These are phyloP conservation scores for Wallacemonas sp. DNA, from an alignment of 208 protist species.

Conservation along the genomic window DNA sequence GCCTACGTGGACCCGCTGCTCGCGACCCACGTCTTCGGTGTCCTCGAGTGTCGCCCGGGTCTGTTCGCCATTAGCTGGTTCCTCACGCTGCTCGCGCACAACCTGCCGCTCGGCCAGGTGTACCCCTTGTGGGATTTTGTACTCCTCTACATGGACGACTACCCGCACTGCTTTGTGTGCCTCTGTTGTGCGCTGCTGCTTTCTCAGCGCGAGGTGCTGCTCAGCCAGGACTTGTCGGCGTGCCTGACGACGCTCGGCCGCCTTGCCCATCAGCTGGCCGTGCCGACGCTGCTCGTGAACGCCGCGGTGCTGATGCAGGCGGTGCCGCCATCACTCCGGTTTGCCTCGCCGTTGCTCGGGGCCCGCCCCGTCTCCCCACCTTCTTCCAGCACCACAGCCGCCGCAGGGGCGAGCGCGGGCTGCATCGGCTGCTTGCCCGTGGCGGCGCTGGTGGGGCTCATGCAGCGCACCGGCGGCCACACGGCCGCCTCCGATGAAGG, in stretches of 20 bases:
- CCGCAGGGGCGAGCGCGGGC: not conserved
- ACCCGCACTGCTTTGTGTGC: constrained; percentile 32
- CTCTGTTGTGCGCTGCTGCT: constrained; percentile 47
- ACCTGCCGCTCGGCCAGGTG: constrained; percentile 88
- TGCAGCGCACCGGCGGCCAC: not conserved
- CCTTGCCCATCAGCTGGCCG: constrained; percentile 29
- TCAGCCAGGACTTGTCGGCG: constrained; percentile 50
- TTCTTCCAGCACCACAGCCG: not conserved
- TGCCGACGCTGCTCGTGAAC: constrained; percentile 37
- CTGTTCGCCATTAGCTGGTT: constrained; percentile 97
- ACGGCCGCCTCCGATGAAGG: not conserved
- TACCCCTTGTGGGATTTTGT: constrained; percentile 93
- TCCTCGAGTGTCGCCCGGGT: constrained; percentile 82
- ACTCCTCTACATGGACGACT: constrained; percentile 39
- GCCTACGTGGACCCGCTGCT: constrained; percentile 91
- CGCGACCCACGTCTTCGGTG: constrained; percentile 81
- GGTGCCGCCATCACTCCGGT: constrained; percentile 35
- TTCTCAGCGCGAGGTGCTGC: constrained; percentile 37
- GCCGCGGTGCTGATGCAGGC: constrained; percentile 37
- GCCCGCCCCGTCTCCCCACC: not conserved
- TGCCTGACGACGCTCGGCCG: constrained; percentile 52
- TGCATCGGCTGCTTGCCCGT: constrained; percentile 4
- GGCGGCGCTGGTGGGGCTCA: not conserved
- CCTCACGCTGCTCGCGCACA: constrained; percentile 90
- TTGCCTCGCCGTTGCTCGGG: not conserved